These are phyloP conservation scores for Aspergillus aculeatus DNA, from an alignment of 2,329 filamentous ascomycete genomes.

Conservation along the genomic window DNA sequence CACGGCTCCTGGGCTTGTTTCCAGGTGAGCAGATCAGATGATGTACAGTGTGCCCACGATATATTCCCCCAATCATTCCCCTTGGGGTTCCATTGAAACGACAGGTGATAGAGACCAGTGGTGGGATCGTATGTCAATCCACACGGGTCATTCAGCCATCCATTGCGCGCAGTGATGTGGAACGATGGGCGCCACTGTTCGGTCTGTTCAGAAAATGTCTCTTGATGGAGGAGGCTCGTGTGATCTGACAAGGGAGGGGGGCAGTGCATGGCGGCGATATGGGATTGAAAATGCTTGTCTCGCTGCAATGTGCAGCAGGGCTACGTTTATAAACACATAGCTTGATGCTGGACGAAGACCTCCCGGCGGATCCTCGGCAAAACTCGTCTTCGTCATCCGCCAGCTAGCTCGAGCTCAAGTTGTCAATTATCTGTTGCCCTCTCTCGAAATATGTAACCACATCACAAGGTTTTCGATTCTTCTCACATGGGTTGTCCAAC, in stretches of 20 bases:
- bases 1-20: slow-evolving; percentile 27
- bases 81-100: slow-evolving; percentile 46
- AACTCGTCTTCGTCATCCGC: not conserved
- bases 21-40: slow-evolving; percentile 42
- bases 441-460: too few species aligned
- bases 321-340: too few species aligned
- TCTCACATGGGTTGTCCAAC: too few species aligned
- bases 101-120: slow-evolving; percentile 43
- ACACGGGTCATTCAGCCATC: slow-evolving; percentile 49
- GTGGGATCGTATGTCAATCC: slow-evolving; percentile 41
- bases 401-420: not conserved
- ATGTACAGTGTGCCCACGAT: slow-evolving; percentile 43
- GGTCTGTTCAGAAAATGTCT: slow-evolving; percentile 1
- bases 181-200: slow-evolving; percentile 31
- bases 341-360: too few species aligned
- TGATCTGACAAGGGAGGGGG: not conserved
- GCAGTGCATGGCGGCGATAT: not conserved
- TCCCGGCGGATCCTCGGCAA: not conserved
- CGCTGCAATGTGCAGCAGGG: too few species aligned
- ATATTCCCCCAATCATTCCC: slow-evolving; percentile 45
- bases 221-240: not conserved
- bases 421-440: too few species aligned
- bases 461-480: too few species aligned
- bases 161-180: slow-evolving; percentile 38
- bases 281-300: not conserved